Evolutionary conservation across 805 yeast species (phyloP).

Genomic region (Sugiyamaella qingdaonensis): DNA sequence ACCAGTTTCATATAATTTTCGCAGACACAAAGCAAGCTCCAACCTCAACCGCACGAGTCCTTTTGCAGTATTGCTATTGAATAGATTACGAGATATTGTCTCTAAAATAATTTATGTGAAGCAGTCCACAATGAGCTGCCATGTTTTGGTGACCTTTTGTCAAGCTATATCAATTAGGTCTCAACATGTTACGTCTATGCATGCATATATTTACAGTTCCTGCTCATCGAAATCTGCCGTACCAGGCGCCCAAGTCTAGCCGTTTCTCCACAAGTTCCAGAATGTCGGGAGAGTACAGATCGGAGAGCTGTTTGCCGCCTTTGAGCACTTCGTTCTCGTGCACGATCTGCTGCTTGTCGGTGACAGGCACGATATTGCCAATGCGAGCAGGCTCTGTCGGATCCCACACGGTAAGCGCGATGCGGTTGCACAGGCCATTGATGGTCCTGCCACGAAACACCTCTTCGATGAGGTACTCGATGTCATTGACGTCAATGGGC

Average conservation of each 20-base stretch:
- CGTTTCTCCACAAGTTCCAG: conserved; percentile 57
- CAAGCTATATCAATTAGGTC: too few species aligned
- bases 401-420: conserved; percentile 83
- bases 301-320: conserved; percentile 59
- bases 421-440: conserved; percentile 73
- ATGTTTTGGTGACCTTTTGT: too few species aligned
- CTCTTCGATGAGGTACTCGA: conserved; percentile 83
- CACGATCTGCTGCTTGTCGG: conserved; percentile 74
- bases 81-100: too few species aligned
- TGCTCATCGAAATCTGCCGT: conserved; percentile 47
- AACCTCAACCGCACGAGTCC: too few species aligned
- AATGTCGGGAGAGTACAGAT: conserved; percentile 61
- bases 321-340: conserved; percentile 75
- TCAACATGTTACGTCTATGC: too few species aligned
- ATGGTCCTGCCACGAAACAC: conserved; percentile 88
- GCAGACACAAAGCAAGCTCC: too few species aligned
- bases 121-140: too few species aligned
- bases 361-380: conserved; percentile 82
- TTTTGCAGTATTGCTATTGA: too few species aligned
- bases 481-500: conserved; percentile 64
- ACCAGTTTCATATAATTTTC: too few species aligned
- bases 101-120: too few species aligned
- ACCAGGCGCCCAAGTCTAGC: conserved; percentile 71
- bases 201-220: too few species aligned
- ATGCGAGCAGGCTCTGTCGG: conserved; percentile 56